phyloP scores from a whole-genome alignment of 2,329 filamentous ascomycete species.

The Fusarium verticillioides region DNA sequence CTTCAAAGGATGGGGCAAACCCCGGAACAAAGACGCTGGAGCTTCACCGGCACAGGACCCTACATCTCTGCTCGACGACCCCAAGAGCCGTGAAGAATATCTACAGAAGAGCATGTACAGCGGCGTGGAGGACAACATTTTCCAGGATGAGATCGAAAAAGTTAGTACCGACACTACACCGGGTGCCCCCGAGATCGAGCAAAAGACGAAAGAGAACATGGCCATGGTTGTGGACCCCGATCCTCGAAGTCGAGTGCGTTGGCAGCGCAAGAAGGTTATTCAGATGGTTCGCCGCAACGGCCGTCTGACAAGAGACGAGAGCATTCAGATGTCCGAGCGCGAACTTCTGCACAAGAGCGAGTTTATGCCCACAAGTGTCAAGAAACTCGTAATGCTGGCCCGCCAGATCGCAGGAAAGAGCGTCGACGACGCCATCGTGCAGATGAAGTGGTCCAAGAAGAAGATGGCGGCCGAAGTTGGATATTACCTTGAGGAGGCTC shows the following conservation, averaged over 20 bases:
- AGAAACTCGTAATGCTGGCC: constrained; percentile 89
- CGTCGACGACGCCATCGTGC: constrained; percentile 90
- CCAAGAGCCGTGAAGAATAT: constrained; percentile 56
- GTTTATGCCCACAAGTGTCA: constrained; percentile 83
- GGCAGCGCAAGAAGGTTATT: constrained; percentile 87
- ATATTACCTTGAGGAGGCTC: constrained; percentile 82
- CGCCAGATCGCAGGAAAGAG: constrained; percentile 92
- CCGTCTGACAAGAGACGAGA: constrained; percentile 66
- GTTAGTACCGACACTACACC: constrained; percentile 26
- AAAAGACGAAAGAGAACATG: constrained; percentile 62
- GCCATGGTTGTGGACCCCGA: constrained; percentile 78
- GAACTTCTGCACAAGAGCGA: constrained; percentile 69
- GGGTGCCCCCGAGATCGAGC: constrained; percentile 49
- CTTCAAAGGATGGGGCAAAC: constrained; percentile 52
- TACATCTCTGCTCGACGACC: constrained; percentile 54
- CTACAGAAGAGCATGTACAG: constrained; percentile 54
- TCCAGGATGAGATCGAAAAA: constrained; percentile 68
- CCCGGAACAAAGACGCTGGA: constrained; percentile 47
- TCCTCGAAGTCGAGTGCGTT: constrained; percentile 75
- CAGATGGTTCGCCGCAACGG: constrained; percentile 74
- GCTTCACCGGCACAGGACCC: constrained; percentile 42
- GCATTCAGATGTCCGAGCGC: constrained; percentile 73
- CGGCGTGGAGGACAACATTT: constrained; percentile 66
- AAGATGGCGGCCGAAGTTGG: constrained; percentile 84
- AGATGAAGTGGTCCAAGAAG: constrained; percentile 97